Conservation (phyloP, 208 protist genomes). For the Leishmania major region DNA sequence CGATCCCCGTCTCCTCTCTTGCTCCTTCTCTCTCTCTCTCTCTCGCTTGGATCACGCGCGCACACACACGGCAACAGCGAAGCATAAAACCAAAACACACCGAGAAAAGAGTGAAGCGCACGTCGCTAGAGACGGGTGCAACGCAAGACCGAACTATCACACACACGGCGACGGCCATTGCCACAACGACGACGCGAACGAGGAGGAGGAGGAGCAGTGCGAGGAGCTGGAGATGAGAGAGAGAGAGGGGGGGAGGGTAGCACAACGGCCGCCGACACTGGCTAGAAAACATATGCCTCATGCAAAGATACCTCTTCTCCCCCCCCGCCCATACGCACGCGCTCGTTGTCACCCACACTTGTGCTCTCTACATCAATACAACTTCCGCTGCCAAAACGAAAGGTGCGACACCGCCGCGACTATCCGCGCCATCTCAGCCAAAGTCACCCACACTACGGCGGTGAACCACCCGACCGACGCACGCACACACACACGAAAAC, state of each 20-base stretch:
- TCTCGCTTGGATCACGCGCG: background rate
- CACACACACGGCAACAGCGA: background rate
- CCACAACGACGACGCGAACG: background rate
- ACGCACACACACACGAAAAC: background rate
- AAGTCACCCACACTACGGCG: background rate
- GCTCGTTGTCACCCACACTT: background rate
- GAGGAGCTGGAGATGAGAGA: background rate
- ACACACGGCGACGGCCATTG: background rate
- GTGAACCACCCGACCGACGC: background rate
- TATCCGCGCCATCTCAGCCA: no score
- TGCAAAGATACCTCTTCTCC: background rate
- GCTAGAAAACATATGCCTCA: background rate
- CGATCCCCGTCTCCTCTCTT: background rate
- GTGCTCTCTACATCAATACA: background rate
- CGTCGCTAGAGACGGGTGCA: background rate
- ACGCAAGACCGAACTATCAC: background rate
- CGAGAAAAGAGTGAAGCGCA: background rate
- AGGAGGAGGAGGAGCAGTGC: background rate
- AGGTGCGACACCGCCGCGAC: background rate
- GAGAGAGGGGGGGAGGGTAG: background rate
- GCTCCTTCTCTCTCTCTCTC: background rate
- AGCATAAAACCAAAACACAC: background rate
- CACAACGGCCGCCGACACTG: background rate
- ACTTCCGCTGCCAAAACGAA: background rate
- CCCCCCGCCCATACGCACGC: background rate